Base-by-base conservation (phyloP, 2,329 filamentous ascomycete species). In the Gnomoniopsis smithogilvyi region DNA sequence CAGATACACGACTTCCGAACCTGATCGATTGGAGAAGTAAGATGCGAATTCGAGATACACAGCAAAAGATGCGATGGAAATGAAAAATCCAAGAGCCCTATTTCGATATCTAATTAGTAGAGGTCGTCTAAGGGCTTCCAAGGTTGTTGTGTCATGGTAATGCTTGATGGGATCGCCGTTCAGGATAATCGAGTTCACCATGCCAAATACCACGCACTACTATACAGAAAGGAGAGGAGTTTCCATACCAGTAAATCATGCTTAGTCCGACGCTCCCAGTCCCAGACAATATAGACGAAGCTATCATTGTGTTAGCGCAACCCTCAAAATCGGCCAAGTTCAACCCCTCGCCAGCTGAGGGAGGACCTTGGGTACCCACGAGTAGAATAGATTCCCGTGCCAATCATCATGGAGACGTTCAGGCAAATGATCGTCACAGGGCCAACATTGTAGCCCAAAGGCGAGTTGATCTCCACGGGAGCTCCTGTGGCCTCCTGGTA, bases 1-100 rank as follows among this genome's bases (percentile, higher is more conserved):
- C 0, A 90, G 77, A 64, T 88, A 90, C 0, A 87, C 86, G 0
- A 87, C 86, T 65, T 90, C 85, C 0, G 81, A 80, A 0, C 86
- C 87, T 2, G 83, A 87, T 8, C 87, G 81, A 66, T 82, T 88
- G 0, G 86, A 86, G 60, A 89, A 90, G 62, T 85, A 89, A 1
- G 83, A 78, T 11, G 85, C 80, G 15, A 83, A 81, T 65, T 90
- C 87, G 10, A 89, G 79, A 58, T 89, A 89, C 0, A 87, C 79
- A 0, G 77, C 73, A 3, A 88, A 76, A 1, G 80, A 80, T 2
- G 81, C 77, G 0, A 77, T 68, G 0, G 85, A 80, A 54, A 87
- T 82, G 38, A 88, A 51, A 58, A 83, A 82, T 3, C 87, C 87
- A 14, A 89, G 76, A 1, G 81, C 70, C 86, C 43, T 46, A 14